Evolutionary conservation across 352 stramenopile species (phyloP), one percentile per base, ranked within the genome.

Genomic region (Globisporangium mamillatum): DNA sequence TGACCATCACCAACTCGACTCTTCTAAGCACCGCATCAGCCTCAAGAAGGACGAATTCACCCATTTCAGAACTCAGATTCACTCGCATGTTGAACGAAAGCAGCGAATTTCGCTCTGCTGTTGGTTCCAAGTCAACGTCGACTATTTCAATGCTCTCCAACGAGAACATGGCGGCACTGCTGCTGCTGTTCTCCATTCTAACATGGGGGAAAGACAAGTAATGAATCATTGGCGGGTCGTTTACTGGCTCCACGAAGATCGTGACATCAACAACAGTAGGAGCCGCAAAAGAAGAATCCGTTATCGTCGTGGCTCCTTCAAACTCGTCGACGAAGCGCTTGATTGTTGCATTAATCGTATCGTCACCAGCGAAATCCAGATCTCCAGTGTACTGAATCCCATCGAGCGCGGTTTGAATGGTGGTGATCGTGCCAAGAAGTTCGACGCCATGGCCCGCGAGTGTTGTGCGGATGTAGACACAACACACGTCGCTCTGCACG

Each of bases 361-460:
- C 73, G 14, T 34, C 20, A 0, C 70, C 73, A 18, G 54, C 64
- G 29, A 75, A 79, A 29, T 74, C 52, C 4, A 34, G 12, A n/a
- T 64, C 41, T 3, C 70, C 60, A 9, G n/a, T 22, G 63, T 79
- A 79, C 25, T 60, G 4, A 22, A 72, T n/a, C 16, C 55, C 41
- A 56, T 65, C 14, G 10, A 73, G 57, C 10, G 68, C 62, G 29
- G 56, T 52, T 4, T 63, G 55, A 53, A 69, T 24, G 0, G 62
- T n/a, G 22, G 32, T 6, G 12, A 53, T 63, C 14, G 62, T 57
- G 12, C 62, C 68, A 1, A 69, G 12, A 25, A 73, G 55, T 32
- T 24, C n/a, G 20, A 66, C n/a, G 7, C 53, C 38, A 14, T 63
- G 62, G 5, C 62, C 16, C 2, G 6, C 25, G 32, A 18, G 18